These are phyloP conservation scores for Sporisorium sorghi DNA, from an alignment of 1,284 basidiomycete genomes.

Conservation along the genomic window DNA sequence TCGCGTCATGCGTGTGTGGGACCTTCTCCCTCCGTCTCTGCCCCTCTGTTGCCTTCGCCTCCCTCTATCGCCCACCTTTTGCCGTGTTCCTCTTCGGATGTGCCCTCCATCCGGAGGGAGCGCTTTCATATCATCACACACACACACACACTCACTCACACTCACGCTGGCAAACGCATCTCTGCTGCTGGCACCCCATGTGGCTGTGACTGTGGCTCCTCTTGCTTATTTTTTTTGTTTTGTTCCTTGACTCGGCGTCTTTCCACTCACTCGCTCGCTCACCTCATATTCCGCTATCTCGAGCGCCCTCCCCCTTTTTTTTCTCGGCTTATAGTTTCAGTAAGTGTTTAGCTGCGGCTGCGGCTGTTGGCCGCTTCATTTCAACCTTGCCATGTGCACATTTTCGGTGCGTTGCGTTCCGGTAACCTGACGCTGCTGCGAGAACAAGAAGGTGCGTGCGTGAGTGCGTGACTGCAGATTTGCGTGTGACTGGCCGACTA, in stretches of 20 bases:
- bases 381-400: conserved; percentile 8
- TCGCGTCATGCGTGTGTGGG: background rate
- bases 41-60: background rate
- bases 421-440: background rate
- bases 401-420: background rate
- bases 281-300: background rate
- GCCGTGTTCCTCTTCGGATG: conserved; percentile 1
- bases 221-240: no score
- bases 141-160: no score
- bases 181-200: no score
- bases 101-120: conserved; percentile 3
- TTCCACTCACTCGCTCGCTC: background rate
- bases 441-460: background rate
- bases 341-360: no score
- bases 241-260: conserved; percentile 3
- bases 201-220: background rate
- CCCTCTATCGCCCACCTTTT: background rate
- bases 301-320: background rate
- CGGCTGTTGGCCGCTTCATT: background rate
- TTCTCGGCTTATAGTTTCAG: no score
- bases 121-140: background rate
- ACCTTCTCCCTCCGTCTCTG: background rate
- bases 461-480: no score
- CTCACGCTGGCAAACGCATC: no score
- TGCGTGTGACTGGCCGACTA: background rate